Evolutionary conservation across 192 early-diverging fungal genomes (phyloP).

Genomic region (Mortierella hygrophila): DNA sequence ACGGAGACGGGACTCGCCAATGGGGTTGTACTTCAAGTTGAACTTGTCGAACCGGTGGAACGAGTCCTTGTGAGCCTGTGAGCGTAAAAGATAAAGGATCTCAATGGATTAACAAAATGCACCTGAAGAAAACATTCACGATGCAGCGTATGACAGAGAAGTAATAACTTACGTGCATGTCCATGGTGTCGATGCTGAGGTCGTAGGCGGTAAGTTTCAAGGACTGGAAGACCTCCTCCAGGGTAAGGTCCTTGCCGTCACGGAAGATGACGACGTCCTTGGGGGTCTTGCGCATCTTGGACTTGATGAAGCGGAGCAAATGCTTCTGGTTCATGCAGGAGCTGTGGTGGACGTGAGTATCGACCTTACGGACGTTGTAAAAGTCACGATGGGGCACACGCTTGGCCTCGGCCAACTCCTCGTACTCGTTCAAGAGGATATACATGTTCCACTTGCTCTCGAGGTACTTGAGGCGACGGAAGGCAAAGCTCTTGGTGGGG

Average conservation of each 20-base stretch:
- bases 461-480: slow-evolving; percentile 89
- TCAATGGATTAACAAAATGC: not conserved
- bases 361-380: slow-evolving; percentile 99
- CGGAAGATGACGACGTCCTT: slow-evolving; percentile 90
- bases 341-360: slow-evolving; percentile 96
- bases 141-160: too few relatives aligned
- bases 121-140: not conserved
- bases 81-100: not conserved
- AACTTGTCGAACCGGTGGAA: slow-evolving; percentile 99
- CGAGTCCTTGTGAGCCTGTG: slow-evolving; percentile 90
- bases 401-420: slow-evolving; percentile 96
- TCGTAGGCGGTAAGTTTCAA: slow-evolving; percentile 96
- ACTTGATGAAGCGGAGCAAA: slow-evolving; percentile 95
- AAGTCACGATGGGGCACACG: slow-evolving; percentile 97
- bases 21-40: slow-evolving; percentile 97
- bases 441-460: slow-evolving; percentile 98
- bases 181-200: slow-evolving; percentile 94
- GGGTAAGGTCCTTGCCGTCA: slow-evolving; percentile 86
- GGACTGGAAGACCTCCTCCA: slow-evolving; percentile 89
- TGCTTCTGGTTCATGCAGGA: slow-evolving; percentile 99
- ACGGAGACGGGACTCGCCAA: slow-evolving; percentile 94
- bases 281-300: slow-evolving; percentile 86
- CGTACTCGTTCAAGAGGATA: slow-evolving; percentile 93
- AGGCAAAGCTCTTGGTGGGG: slow-evolving; percentile 95
- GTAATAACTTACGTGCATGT: slow-evolving; percentile 84